Conservation (phyloP, 2,329 filamentous ascomycete genomes). For the Fusarium anthophilum region DNA sequence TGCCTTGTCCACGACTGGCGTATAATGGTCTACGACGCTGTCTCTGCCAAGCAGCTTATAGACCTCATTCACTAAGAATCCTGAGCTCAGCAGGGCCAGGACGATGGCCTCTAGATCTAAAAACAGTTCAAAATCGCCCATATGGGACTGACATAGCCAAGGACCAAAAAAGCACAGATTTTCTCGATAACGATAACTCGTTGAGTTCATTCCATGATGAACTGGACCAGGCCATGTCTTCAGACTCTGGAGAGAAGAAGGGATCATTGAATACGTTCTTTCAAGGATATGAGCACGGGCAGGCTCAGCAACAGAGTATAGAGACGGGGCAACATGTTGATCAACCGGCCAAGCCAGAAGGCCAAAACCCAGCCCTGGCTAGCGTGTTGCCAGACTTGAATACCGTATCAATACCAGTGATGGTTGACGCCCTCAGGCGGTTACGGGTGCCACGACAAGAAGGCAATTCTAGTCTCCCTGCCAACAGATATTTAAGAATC, state of each 20-base stretch:
- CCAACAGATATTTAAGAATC: constrained; percentile 44
- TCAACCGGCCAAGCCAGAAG: neutral
- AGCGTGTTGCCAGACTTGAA: constrained; percentile 6
- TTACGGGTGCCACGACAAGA: constrained; percentile 38
- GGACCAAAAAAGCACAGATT: neutral
- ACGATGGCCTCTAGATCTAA: constrained; percentile 7
- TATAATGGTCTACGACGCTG: constrained; percentile 72
- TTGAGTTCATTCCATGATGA: neutral
- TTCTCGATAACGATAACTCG: neutral
- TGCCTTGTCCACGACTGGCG: constrained; percentile 48
- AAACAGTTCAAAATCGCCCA: constrained; percentile 23
- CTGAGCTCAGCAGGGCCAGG: constrained; percentile 29
- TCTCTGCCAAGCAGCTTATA: constrained; percentile 66
- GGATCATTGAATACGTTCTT: constrained; percentile 3
- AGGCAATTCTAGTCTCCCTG: constrained; percentile 26
- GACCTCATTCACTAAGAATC: constrained; percentile 47
- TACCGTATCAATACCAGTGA: constrained; percentile 24
- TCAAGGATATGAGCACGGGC: neutral
- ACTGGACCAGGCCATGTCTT: neutral
- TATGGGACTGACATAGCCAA: constrained; percentile 24
- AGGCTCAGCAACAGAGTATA: neutral
- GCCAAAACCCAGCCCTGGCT: constrained; percentile 13
- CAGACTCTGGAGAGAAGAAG: neutral
- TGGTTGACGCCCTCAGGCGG: constrained; percentile 42
- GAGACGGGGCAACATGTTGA: neutral